Percentiles rank a stretch among this genome's conserved stretches.
Conservation (phyloP, 495 filamentous ascomycete species). For the Podospora bellae-mahoneyi region DNA sequence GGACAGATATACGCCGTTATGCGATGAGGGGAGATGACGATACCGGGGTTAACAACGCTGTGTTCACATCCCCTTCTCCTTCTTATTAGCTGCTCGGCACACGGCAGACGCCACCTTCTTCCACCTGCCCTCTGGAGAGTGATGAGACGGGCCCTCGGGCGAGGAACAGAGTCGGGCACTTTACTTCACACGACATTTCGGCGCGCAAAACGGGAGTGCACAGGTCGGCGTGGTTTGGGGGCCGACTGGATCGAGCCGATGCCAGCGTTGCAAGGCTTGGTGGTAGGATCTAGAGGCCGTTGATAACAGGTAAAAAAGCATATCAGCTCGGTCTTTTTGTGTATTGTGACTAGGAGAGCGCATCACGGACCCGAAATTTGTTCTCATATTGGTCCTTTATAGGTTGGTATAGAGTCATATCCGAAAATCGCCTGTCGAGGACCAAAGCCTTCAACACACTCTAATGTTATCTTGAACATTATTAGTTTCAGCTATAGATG, state of each 20-base stretch:
- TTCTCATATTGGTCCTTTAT: background rate
- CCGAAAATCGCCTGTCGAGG: background rate
- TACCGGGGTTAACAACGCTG: background rate
- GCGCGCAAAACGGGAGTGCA: background rate
- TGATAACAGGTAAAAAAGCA: background rate
- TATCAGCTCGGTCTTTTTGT: background rate
- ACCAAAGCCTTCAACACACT: background rate
- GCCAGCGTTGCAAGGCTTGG: background rate
- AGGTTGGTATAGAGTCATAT: background rate
- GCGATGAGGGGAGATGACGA: background rate
- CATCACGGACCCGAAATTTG: too few relatives aligned
- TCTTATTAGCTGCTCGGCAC: background rate
- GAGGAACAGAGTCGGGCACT: background rate
- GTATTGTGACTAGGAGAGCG: too few relatives aligned
- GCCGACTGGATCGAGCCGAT: background rate
- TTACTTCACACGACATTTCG: slow-evolving; percentile 3
- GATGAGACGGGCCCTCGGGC: background rate
- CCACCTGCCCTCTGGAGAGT: slow-evolving; percentile 10
- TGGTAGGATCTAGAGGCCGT: background rate
- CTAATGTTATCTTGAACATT: background rate
- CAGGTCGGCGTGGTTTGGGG: background rate
- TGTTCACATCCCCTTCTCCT: background rate
- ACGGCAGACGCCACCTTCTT: slow-evolving; percentile 10
- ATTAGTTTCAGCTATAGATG: background rate
- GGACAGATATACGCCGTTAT: slow-evolving; percentile 4